phyloP scores from a whole-genome alignment of 768 basidiomycete genomes.

The Clavaria fumosa region DNA sequence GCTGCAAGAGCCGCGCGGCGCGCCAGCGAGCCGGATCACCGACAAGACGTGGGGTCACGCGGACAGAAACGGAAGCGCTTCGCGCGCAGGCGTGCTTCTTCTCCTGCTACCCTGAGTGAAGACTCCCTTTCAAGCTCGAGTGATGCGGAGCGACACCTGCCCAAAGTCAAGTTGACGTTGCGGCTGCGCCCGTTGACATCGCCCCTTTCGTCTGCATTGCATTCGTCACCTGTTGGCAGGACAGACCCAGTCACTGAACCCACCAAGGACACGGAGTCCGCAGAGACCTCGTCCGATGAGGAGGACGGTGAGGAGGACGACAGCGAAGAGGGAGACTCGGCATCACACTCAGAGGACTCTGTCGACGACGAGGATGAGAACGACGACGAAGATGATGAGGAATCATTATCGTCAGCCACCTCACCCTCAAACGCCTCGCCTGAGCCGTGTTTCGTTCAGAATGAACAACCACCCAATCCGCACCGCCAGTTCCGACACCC shows the following conservation, averaged over 20 bases:
- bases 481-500: too few species aligned
- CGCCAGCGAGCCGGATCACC: conserved; percentile 16
- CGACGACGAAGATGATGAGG: conserved; percentile 25
- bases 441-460: too few species aligned
- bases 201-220: conserved; percentile 17
- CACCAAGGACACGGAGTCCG: conserved; percentile 24
- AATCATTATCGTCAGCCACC: too few species aligned
- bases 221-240: conserved; percentile 12
- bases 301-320: conserved; percentile 30
- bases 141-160: conserved; percentile 30
- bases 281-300: conserved; percentile 19
- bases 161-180: conserved; percentile 58
- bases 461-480: too few species aligned
- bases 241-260: conserved; percentile 23
- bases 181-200: conserved; percentile 38
- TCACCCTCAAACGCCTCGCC: too few species aligned
- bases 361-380: conserved; percentile 29
- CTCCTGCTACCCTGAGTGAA: too few species aligned
- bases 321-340: conserved; percentile 24
- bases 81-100: conserved; percentile 18
- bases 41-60: conserved; percentile 16
- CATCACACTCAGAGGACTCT: conserved; percentile 19
- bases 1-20: too few species aligned
- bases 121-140: too few species aligned
- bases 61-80: conserved; percentile 29